Percentiles rank a stretch among this genome's conserved stretches.
phyloP scores from a whole-genome alignment of 305 asterid species.

The Petunia hybrid region DNA sequence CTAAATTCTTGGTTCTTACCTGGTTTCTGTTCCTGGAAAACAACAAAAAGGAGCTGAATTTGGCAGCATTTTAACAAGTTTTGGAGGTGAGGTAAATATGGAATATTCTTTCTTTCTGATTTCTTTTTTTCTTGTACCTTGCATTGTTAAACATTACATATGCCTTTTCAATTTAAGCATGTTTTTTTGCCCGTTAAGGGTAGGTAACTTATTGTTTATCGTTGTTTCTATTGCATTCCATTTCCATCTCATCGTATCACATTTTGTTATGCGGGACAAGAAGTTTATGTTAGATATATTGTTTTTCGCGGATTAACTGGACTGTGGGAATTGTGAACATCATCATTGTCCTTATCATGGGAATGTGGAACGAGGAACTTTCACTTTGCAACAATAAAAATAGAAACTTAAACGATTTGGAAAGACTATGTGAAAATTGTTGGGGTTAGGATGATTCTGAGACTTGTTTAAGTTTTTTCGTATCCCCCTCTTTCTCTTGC shows the following conservation, averaged over 20 bases:
- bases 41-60: slow-evolving; percentile 15
- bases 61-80: slow-evolving; percentile 4
- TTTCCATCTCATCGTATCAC: too few species aligned
- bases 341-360: neutral
- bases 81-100: neutral
- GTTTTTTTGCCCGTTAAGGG: too few species aligned
- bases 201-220: too few species aligned
- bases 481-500: neutral
- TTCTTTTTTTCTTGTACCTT: neutral
- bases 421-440: neutral
- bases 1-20: neutral
- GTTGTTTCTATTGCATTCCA: too few species aligned
- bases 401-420: neutral
- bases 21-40: neutral
- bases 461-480: slow-evolving; percentile 2
- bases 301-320: neutral
- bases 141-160: neutral
- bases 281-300: neutral
- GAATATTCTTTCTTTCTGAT: neutral
- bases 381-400: neutral
- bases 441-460: neutral
- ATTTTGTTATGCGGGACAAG: too few species aligned
- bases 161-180: too few species aligned
- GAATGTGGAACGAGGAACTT: neutral
- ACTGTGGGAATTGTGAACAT: slow-evolving; percentile 1